Base-by-base conservation (phyloP, 129 eudicot genomes). In the Centaurea solstitialis region DNA sequence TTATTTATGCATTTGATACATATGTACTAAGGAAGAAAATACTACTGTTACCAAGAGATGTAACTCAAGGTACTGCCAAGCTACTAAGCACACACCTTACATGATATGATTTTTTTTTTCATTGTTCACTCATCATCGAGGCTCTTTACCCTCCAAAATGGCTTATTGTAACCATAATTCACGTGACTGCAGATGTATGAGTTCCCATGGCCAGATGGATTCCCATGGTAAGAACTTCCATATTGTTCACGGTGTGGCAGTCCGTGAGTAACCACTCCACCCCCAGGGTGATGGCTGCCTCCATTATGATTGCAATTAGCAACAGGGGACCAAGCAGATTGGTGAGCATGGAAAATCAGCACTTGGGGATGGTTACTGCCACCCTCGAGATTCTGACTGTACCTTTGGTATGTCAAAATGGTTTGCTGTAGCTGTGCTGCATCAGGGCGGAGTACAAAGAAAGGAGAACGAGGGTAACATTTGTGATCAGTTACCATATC, bases 381-480 rank as follows among this genome's bases (percentile, higher is more conserved):
- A 38, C 64, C 68, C 65, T 57, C 22, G 22, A 57, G 20, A 21
- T 57, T 57, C 22, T 57, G 3, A 57, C 3, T 0, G 59, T 53
- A 41, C 39, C 65, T 72, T n/a, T 80, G 70, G 76, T 62, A 43
- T 47, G 26, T 24, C 73, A 28, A 59, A 59, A 72, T 70, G 75
- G 39, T 72, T 47, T 82, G 80, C 22, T 73, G 75, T 6, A 21
- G 68, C 75, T 84, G 80, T n/a, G 79, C 79, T 20, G 68, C 28
- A 20, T 26, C 30, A 64, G 26, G 68, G 30, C 13, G 21, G 13
- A 21, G 1, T 57, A 6, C 65, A 30, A 12, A 18, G 68, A 4
- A 5, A 64, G 30, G 13, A 64, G 30, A 5, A 30, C 33, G 57
- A 65, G 77, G 82, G 73, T 6, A 33, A 57, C 15, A 39, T 59